Conservation (phyloP, 805 yeast species). For the Wickerhamiella kurtzmanii region DNA sequence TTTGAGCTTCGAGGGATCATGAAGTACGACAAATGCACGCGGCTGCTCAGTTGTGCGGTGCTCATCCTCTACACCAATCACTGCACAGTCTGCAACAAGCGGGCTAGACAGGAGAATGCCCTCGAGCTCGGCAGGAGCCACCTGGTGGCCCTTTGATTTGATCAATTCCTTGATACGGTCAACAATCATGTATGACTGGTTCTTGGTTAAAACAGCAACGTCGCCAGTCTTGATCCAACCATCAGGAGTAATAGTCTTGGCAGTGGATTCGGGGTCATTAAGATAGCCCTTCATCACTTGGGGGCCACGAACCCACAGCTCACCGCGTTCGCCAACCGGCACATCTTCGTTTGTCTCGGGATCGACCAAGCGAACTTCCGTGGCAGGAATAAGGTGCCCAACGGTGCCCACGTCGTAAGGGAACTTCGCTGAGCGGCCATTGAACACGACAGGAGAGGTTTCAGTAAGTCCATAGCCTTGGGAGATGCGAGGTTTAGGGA, state of each 20-base stretch:
- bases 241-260: conserved; percentile 28
- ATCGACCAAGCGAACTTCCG: conserved; percentile 37
- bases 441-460: conserved; percentile 41
- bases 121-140: conserved; percentile 91
- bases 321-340: conserved; percentile 36
- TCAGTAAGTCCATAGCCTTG: conserved; percentile 42
- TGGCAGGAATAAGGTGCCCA: conserved; percentile 31
- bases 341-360: conserved; percentile 32
- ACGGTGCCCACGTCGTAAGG: conserved; percentile 35
- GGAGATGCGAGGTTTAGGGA: conserved; percentile 11
- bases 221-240: conserved; percentile 54
- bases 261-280: conserved; percentile 37
- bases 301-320: conserved; percentile 43
- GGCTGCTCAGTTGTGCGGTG: conserved; percentile 70
- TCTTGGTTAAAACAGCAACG: conserved; percentile 29
- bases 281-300: conserved; percentile 40
- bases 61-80: conserved; percentile 54
- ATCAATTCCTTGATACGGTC: conserved; percentile 58
- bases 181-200: conserved; percentile 34
- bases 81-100: conserved; percentile 79
- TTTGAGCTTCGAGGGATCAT: conserved; percentile 15
- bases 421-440: conserved; percentile 21
- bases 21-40: conserved; percentile 27
- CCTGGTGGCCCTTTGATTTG: conserved; percentile 67
- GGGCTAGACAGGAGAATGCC: conserved; percentile 63